Evolutionary conservation across 768 basidiomycete genomes (phyloP).

Genomic region (Tylopilus rubrobrunneus): DNA sequence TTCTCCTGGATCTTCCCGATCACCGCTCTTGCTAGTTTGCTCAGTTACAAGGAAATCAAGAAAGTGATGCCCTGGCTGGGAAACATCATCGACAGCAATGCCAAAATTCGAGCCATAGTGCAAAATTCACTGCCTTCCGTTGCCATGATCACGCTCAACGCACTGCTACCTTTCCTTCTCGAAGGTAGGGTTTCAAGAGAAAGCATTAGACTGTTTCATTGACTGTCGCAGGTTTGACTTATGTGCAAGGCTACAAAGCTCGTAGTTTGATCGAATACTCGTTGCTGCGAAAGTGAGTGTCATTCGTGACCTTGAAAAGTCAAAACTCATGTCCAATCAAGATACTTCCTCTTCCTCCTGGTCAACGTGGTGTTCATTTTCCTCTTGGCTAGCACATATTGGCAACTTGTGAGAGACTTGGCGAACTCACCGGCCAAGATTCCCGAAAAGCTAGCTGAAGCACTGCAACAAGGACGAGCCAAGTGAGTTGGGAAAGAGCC

Average conservation of each 20-base stretch:
- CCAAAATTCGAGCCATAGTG: conserved; percentile 78
- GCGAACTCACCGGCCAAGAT: conserved; percentile 93
- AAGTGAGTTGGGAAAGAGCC: conserved; percentile 38
- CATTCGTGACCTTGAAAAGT: not conserved
- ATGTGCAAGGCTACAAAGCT: conserved; percentile 86
- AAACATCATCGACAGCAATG: conserved; percentile 75
- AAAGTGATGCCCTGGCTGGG: conserved; percentile 87
- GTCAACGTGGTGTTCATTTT: conserved; percentile 95
- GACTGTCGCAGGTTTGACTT: conserved; percentile 55
- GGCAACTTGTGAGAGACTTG: conserved; percentile 86
- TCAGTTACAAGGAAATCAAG: conserved; percentile 94
- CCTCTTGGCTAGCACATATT: conserved; percentile 86
- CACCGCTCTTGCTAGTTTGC: conserved; percentile 75
- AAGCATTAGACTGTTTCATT: not conserved
- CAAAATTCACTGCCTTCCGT: conserved; percentile 93
- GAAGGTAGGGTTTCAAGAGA: conserved; percentile 53
- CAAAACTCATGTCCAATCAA: conserved; percentile 31
- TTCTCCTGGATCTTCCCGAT: conserved; percentile 95
- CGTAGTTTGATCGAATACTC: conserved; percentile 94
- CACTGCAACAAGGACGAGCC: conserved; percentile 74
- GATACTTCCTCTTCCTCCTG: conserved; percentile 91
- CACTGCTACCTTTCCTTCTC: conserved; percentile 79
- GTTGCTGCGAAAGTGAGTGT: conserved; percentile 78
- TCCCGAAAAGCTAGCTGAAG: conserved; percentile 85
- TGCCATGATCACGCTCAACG: conserved; percentile 88